Conservation (phyloP, 1,139 yeast species). For the Nadsonia starkeyi-henricii region DNA sequence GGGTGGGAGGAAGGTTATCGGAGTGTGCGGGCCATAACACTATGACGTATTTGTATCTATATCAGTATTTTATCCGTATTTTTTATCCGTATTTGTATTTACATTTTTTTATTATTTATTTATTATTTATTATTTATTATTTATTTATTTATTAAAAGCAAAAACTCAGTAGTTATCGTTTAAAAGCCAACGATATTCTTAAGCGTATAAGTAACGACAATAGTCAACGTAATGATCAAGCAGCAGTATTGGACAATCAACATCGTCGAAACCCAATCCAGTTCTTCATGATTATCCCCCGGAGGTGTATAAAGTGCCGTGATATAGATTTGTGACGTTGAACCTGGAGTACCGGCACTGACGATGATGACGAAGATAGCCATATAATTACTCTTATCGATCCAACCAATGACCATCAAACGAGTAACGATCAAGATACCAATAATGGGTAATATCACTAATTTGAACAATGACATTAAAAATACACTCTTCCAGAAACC, state of each 20-base stretch:
- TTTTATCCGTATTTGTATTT: too few species aligned
- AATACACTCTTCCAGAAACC: constrained; percentile 58
- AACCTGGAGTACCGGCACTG: constrained; percentile 71
- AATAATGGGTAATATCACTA: constrained; percentile 44
- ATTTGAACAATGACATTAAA: constrained; percentile 31
- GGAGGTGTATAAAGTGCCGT: constrained; percentile 71
- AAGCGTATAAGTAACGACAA: constrained; percentile 26
- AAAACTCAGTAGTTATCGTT: too few species aligned
- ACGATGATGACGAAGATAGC: constrained; percentile 57
- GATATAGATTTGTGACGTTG: constrained; percentile 70
- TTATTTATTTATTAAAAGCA: too few species aligned
- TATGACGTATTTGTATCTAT: too few species aligned
- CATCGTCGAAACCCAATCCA: constrained; percentile 70
- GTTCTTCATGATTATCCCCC: constrained; percentile 42
- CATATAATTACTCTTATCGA: constrained; percentile 40
- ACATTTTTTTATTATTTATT: too few species aligned
- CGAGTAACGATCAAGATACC: constrained; percentile 45
- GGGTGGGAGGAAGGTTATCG: too few species aligned
- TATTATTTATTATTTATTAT: too few species aligned
- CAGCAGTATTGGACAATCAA: constrained; percentile 55
- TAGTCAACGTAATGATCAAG: constrained; percentile 48
- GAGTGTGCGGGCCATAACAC: too few species aligned
- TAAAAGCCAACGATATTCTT: constrained; percentile 19
- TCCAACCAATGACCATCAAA: constrained; percentile 34
- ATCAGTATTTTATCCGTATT: too few species aligned